Base-by-base conservation (phyloP, 2,329 filamentous ascomycete species). In the Cercospora zeina region DNA sequence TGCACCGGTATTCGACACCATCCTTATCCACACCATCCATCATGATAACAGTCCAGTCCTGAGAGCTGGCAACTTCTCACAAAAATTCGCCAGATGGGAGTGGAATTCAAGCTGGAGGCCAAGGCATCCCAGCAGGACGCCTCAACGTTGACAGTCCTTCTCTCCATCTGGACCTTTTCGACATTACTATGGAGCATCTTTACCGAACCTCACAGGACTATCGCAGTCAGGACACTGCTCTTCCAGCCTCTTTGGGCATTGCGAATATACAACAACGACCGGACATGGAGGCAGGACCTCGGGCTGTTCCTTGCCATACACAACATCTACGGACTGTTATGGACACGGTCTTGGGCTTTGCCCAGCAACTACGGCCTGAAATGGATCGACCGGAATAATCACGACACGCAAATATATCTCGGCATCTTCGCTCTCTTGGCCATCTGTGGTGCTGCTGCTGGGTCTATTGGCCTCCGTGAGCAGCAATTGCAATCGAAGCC, bases 111-210 rank as follows among this genome's bases (percentile, higher is more conserved):
- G 49, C n/a, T 53, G 27, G 49, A 16, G 30, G 8, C 49, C 16
- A 53, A 21, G n/a, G 19, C 49, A 34, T 24, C 49, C 36, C 47
- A 59, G 16, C 31, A 58, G 33, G 45, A 33, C 16, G 37, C 34
- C 10, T 27, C 47, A 6, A 66, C 57, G 33, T 47, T 53, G 2
- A 65, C 67, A n/a, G 27, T 69, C 49, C 53, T 72, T 34, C 53
- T 67, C 6, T 61, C 65, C 8, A 9, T 66, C 45, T 74, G 72
- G 71, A 62, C 71, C 6, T 61, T 68, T 19, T 62, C 58, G 27
- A 71, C 69, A 31, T 30, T 70, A 6, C 58, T 72, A 49, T 74
- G 72, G 72, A 72, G 66, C 64, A 69, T 73, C 57, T 74, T 74
- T 65, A 70, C 69, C 7, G 66, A 68, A 21, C 72, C 72, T 8